These are phyloP conservation scores for Tympanopsis confertula DNA, from an alignment of 2,329 filamentous ascomycete species.

Conservation along the genomic window DNA sequence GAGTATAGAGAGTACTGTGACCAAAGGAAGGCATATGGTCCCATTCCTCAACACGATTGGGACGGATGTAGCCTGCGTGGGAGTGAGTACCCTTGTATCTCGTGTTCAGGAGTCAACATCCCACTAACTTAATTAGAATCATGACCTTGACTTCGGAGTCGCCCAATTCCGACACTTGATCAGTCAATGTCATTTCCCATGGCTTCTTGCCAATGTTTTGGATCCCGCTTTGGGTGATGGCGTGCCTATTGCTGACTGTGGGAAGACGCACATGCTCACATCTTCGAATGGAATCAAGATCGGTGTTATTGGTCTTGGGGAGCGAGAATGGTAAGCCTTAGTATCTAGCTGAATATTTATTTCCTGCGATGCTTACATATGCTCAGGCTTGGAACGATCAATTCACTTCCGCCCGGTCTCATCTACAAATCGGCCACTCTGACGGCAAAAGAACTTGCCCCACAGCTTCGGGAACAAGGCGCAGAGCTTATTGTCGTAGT, in stretches of 20 bases:
- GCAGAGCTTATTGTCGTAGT: constrained; percentile 75
- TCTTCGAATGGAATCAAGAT: constrained; percentile 76
- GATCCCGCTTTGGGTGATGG: constrained; percentile 70
- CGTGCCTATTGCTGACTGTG: constrained; percentile 64
- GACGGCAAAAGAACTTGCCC: constrained; percentile 66
- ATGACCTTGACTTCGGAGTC: constrained; percentile 86
- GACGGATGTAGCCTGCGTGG: constrained; percentile 71
- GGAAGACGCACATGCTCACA: constrained; percentile 65
- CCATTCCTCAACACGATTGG: constrained; percentile 68
- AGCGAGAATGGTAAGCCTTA: constrained; percentile 57
- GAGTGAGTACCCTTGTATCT: constrained; percentile 37
- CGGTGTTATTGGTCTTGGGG: constrained; percentile 73
- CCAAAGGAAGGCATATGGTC: constrained; percentile 85
- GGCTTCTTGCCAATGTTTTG: constrained; percentile 79
- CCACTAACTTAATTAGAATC: constrained; percentile 45
- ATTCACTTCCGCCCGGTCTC: constrained; percentile 69
- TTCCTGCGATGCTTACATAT: background rate
- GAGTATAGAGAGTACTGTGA: constrained; percentile 76
- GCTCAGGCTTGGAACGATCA: constrained; percentile 62
- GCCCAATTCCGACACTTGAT: constrained; percentile 65
- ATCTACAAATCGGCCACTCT: constrained; percentile 70
- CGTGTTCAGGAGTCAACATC: background rate
- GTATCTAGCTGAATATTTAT: constrained; percentile 11
- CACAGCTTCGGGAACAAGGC: constrained; percentile 60
- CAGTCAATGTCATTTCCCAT: constrained; percentile 70